Percentiles rank a stretch among this genome's conserved stretches.
These are phyloP conservation scores for Saturnispora hagleri DNA, from an alignment of 805 yeast species.

Conservation along the genomic window DNA sequence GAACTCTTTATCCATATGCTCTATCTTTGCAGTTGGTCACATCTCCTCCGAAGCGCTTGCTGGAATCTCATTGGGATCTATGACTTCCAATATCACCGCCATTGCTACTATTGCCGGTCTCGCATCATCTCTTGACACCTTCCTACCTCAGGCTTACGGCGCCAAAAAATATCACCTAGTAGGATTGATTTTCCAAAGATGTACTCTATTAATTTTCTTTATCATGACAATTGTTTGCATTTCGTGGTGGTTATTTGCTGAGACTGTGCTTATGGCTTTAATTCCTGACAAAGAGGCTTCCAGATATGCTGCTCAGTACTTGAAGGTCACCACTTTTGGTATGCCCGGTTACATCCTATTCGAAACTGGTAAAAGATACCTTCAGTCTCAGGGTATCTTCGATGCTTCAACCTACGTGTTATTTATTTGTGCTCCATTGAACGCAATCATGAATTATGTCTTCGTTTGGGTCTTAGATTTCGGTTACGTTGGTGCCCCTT, in stretches of 20 bases:
- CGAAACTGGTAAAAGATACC: constrained; percentile 63
- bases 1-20: constrained; percentile 65
- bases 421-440: constrained; percentile 64
- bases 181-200: constrained; percentile 60
- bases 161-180: constrained; percentile 54
- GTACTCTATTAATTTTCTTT: constrained; percentile 47
- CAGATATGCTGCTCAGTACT: constrained; percentile 47
- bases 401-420: constrained; percentile 72
- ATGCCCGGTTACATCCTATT: constrained; percentile 60
- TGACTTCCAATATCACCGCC: constrained; percentile 73
- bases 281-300: constrained; percentile 40
- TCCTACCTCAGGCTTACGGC: constrained; percentile 74
- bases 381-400: constrained; percentile 72
- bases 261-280: constrained; percentile 33
- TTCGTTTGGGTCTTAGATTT: constrained; percentile 62
- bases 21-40: constrained; percentile 69
- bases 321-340: constrained; percentile 49
- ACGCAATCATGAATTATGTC: constrained; percentile 54
- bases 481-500: constrained; percentile 73
- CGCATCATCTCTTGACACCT: constrained; percentile 69
- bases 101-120: constrained; percentile 69
- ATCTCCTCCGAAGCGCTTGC: constrained; percentile 65
- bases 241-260: constrained; percentile 54
- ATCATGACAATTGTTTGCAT: constrained; percentile 45
- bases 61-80: constrained; percentile 64